Base-by-base conservation (phyloP, 2,329 filamentous ascomycete genomes). In the Pseudogymnoascus sp. region DNA sequence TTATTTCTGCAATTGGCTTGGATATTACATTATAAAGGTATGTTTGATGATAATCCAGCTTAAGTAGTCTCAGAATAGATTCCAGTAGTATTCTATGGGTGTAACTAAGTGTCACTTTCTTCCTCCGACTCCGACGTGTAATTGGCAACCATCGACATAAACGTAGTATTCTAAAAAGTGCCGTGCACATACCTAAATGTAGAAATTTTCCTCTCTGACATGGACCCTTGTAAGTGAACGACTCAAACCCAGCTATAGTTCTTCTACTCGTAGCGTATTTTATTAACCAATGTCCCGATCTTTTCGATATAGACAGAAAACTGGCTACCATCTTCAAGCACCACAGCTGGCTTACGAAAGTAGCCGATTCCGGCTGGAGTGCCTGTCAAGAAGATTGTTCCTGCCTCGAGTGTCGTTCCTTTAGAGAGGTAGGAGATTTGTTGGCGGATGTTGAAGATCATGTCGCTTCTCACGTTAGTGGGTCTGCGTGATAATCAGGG, bases 371-470 rank as follows among this genome's bases (percentile, higher is more conserved):
- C 76, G 59, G 69, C 69, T 1, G 76, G 76, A 0, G 77, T 80
- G 3, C 76, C 76, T 0, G 76, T 78, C 72, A 78, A 72, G 5
- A 78, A 75, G 1, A 78, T 66, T 4, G 69, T 71, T 0, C 77
- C 76, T 10, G 72, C 71, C 42, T 74, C 68, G 0, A 78, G 64
- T 0, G 76, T 78, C 0, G 75, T 78, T 1, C 75, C 76, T 0
- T 68, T 65, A 0, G 72, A 74, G 0, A 77, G 61, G 21, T 74
- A 73, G 10, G 61, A 60, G 25, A 82, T 73, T 3, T 77, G 72
- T 64, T 76, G 72, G 0, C 75, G 76, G 10, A 81, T 76, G 48
- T 74, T 74, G 67, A 82, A 82, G 64, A 74, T 75, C 65, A 77
- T 66, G 70, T 82, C 79, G 68, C 71, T 62, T 7, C 13, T 4